These are phyloP conservation scores for Diplosphaera chodatii DNA, from an alignment of 139 green algal genomes.

Conservation along the genomic window DNA sequence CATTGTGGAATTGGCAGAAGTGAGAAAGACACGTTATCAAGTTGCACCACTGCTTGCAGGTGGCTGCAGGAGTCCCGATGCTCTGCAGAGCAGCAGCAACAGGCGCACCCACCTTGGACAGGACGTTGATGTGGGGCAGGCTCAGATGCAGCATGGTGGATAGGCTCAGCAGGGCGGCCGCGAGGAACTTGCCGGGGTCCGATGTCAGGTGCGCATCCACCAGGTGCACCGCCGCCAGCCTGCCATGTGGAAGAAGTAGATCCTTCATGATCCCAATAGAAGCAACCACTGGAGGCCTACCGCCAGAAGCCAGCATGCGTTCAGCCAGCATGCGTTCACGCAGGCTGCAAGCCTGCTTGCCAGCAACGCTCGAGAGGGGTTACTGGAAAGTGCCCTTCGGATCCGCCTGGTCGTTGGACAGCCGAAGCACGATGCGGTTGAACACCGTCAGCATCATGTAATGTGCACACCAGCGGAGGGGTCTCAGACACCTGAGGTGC, in stretches of 20 bases:
- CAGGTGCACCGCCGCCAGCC: constrained; percentile 59
- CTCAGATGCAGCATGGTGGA: constrained; percentile 75
- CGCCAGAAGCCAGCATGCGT: too few species aligned
- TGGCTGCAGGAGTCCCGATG: too few species aligned
- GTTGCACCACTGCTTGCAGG: background rate
- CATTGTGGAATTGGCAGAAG: constrained; percentile 33
- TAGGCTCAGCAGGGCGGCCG: constrained; percentile 67
- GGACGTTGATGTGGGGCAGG: constrained; percentile 74
- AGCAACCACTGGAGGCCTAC: too few species aligned
- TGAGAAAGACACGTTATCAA: constrained; percentile 2
- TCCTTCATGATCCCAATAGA: background rate
- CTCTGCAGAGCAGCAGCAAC: too few species aligned
- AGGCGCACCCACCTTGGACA: constrained; percentile 53
- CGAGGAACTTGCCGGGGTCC: constrained; percentile 71
- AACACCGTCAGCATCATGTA: too few species aligned
- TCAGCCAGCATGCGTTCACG: too few species aligned
- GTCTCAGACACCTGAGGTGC: constrained; percentile 7
- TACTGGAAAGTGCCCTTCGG: too few species aligned
- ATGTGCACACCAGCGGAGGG: too few species aligned
- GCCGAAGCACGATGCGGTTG: too few species aligned
- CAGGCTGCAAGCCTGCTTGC: too few species aligned
- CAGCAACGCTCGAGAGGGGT: too few species aligned
- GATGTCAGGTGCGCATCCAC: constrained; percentile 74
- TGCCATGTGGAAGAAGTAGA: background rate
- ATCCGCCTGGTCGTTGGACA: too few species aligned